A percentile compares a stretch with the other conserved stretches of the same genome.
These are phyloP conservation scores for Tolypocladium tundrense DNA, from an alignment of 2,329 filamentous ascomycete species.

Conservation along the genomic window DNA sequence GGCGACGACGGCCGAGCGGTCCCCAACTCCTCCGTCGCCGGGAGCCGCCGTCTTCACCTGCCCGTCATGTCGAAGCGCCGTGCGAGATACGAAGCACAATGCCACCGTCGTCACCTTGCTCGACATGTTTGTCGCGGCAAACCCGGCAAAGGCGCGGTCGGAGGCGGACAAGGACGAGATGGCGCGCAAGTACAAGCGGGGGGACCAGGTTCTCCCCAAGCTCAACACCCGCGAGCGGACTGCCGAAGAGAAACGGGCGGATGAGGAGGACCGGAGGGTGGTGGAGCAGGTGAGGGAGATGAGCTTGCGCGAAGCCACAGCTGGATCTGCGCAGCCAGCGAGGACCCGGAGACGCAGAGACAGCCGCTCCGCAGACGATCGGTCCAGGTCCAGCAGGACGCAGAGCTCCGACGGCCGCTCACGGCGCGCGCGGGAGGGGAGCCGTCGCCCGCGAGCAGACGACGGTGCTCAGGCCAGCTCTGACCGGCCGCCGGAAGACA, in stretches of 20 bases:
- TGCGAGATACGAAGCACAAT: conserved; percentile 83
- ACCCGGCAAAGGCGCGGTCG: conserved; percentile 63
- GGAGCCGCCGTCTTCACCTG: conserved; percentile 62
- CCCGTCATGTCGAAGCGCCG: conserved; percentile 78
- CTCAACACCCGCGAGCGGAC: conserved; percentile 40
- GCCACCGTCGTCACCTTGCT: conserved; percentile 81
- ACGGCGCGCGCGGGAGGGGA: conserved; percentile 12
- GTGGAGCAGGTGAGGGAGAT: conserved; percentile 62
- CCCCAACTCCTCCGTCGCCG: conserved; percentile 37
- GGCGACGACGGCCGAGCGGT: conserved; percentile 45
- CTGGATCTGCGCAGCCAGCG: conserved; percentile 26
- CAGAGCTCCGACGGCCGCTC: conserved; percentile 19
- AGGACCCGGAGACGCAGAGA: conserved; percentile 19
- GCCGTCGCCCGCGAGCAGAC: conserved; percentile 13
- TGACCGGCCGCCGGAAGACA: conserved; percentile 26
- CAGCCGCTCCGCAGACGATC: conserved; percentile 23
- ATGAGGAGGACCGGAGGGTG: conserved; percentile 59
- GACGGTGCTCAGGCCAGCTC: conserved; percentile 15
- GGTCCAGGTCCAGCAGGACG: conserved; percentile 19
- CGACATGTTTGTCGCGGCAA: conserved; percentile 75
- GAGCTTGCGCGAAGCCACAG: conserved; percentile 60
- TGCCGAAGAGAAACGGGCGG: conserved; percentile 40
- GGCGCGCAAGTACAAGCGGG: conserved; percentile 64
- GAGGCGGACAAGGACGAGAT: conserved; percentile 68
- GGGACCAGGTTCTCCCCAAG: conserved; percentile 68